Evolutionary conservation across 1,139 yeast genomes (phyloP), one percentile per base, ranked within the genome.

Genomic region (Lodderomyces elongisporus): DNA sequence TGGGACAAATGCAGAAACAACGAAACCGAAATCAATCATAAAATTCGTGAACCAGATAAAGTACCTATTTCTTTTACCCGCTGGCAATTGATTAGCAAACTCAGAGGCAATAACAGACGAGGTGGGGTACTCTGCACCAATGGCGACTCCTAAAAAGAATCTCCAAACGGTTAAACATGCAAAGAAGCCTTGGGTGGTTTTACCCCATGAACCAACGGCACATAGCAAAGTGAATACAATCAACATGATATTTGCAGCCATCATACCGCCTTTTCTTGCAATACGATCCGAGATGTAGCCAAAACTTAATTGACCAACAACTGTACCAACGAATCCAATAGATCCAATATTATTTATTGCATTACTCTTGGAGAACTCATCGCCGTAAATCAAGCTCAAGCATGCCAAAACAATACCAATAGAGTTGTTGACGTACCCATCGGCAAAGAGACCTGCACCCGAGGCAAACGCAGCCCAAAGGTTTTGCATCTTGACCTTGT

Each of bases 21-120:
- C 96, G 47, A 85, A 88, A 4, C 97, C 97, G 32, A 67, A 49
- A 58, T 88, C 96, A 52, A 89, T 88, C 85, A 82, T 81, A 43
- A 75, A 70, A 56, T 87, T 84, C 31, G 97, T 89, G 57, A 88
- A 87, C 83, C 91, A 79, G 38, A 79, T 74, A 52, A 88, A 88
- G 67, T 83, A 88, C 57, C 96, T 71, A 62, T 89, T 89, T 65
- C 96, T 80, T 39, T 72, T 69, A 40, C 95, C 95, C 9, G 78
- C 70, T 20, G 91, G 85, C 48, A 88, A 66, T 48, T 76, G 66
- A 38, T 83, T 78, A 27, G 93, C 80, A 30, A 94, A 93, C 60
- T 89, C 96, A 20, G 96, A 88, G 45, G 94, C 87, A 31, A 95
- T 93, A 20, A 88, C 93, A 3, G 95, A 84, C 26, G 95, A 87